phyloP scores from a whole-genome alignment of 371 early-diverging fungal genomes.

The Amoeboaphelidium protococcarum region DNA sequence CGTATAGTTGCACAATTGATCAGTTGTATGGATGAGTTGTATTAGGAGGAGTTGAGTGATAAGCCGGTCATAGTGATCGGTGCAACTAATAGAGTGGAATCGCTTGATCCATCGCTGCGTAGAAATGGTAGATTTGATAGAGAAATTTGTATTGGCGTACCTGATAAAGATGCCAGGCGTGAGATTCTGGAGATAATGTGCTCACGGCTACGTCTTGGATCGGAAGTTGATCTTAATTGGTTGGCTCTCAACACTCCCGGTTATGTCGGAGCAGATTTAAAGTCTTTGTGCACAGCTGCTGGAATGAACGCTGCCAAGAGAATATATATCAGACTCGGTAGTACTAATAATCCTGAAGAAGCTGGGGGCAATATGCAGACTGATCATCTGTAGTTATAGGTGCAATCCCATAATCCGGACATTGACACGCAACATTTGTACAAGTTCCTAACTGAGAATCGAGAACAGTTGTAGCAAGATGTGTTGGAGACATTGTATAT shows the following conservation, averaged over 20 bases:
- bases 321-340: slow-evolving; percentile 47
- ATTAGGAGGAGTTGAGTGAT: slow-evolving; percentile 10
- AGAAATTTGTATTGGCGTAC: slow-evolving; percentile 92
- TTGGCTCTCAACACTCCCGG: slow-evolving; percentile 91
- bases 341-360: slow-evolving; percentile 14
- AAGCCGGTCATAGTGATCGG: slow-evolving; percentile 83
- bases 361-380: slow-evolving; percentile 12
- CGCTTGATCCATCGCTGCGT: slow-evolving; percentile 85
- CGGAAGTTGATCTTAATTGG: slow-evolving; percentile 56
- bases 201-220: slow-evolving; percentile 52
- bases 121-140: slow-evolving; percentile 96
- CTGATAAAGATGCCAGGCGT: slow-evolving; percentile 74
- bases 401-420: slow-evolving; percentile 16
- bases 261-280: slow-evolving; percentile 96
- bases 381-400: slow-evolving; percentile 15
- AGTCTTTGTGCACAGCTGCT: slow-evolving; percentile 86
- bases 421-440: slow-evolving; percentile 28
- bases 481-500: slow-evolving; percentile 65
- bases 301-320: slow-evolving; percentile 83
- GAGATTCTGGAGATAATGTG: slow-evolving; percentile 79
- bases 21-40: slow-evolving; percentile 84
- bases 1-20: slow-evolving; percentile 95
- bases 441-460: slow-evolving; percentile 34
- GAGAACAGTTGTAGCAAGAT: slow-evolving; percentile 38
- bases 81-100: slow-evolving; percentile 96